phyloP scores from a whole-genome alignment of 352 stramenopile species.

The Phytophthora sansomeana region DNA sequence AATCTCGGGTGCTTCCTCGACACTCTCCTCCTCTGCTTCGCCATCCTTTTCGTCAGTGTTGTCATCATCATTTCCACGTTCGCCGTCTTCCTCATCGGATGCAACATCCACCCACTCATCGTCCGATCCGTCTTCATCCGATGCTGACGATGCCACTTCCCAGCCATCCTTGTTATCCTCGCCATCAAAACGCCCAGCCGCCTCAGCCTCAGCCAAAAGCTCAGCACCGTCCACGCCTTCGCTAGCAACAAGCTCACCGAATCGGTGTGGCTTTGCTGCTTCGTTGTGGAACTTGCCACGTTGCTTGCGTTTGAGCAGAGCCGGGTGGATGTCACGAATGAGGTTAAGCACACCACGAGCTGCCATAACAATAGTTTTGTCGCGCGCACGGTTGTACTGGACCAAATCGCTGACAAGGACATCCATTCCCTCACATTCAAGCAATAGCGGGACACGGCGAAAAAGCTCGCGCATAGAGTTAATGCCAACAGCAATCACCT shows the following conservation, averaged over 20 bases:
- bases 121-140: constrained; percentile 68
- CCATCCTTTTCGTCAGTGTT: constrained; percentile 50
- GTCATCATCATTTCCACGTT: constrained; percentile 57
- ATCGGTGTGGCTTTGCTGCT: constrained; percentile 87
- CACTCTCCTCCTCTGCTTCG: constrained; percentile 55
- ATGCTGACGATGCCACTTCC: constrained; percentile 77
- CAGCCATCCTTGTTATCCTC: constrained; percentile 88
- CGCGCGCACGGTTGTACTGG: constrained; percentile 95
- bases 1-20: constrained; percentile 44
- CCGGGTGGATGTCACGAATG: constrained; percentile 96
- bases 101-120: constrained; percentile 82
- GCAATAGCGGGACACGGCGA: constrained; percentile 92
- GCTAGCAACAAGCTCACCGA: constrained; percentile 91
- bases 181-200: constrained; percentile 73
- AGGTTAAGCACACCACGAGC: constrained; percentile 97
- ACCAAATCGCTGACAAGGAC: constrained; percentile 93
- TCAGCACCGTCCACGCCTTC: constrained; percentile 97
- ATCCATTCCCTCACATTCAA: constrained; percentile 94
- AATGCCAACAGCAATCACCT: constrained; percentile 98
- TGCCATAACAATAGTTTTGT: constrained; percentile 98
- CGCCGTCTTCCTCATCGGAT: constrained; percentile 65
- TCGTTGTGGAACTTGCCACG: constrained; percentile 93
- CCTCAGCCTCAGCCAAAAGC: constrained; percentile 89
- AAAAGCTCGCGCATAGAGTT: constrained; percentile 97
- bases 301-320: constrained; percentile 96